Conservation (phyloP, 345 rosid species). For the Populus alba region DNA sequence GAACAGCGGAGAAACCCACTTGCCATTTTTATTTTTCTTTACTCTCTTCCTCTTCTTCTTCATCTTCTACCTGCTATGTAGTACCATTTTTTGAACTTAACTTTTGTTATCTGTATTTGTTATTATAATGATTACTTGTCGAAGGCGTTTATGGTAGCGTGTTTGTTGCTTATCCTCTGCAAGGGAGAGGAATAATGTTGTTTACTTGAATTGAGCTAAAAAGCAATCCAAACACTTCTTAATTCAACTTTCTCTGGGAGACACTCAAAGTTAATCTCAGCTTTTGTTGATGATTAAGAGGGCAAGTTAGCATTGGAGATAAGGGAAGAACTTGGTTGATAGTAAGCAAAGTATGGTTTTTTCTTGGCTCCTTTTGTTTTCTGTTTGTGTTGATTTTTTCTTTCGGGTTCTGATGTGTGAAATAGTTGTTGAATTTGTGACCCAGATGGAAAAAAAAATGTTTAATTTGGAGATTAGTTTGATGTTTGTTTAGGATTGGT, state of each 20-base stretch:
- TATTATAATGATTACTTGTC: neutral
- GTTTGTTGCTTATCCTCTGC: conserved; percentile 18
- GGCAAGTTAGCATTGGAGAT: neutral
- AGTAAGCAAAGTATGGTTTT: neutral
- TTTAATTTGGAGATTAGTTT: neutral
- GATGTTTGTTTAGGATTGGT: neutral
- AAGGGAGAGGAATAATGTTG: conserved; percentile 10
- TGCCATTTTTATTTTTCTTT: neutral
- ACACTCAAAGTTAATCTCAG: neutral
- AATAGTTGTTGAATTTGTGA: neutral
- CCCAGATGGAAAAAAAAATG: neutral
- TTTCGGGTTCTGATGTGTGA: neutral
- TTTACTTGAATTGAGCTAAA: conserved; percentile 24
- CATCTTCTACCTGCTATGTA: neutral
- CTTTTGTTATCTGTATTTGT: neutral
- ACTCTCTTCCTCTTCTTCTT: neutral
- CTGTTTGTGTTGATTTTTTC: neutral
- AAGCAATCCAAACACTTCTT: conserved; percentile 35
- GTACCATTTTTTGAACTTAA: neutral
- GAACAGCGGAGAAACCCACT: neutral
- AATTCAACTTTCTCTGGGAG: conserved; percentile 13
- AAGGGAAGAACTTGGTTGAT: neutral
- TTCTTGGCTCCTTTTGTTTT: neutral
- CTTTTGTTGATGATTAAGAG: neutral
- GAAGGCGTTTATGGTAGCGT: conserved; percentile 19